These are phyloP conservation scores for Komagataella mondaviorum DNA, from an alignment of 805 yeast genomes.

Conservation along the genomic window DNA sequence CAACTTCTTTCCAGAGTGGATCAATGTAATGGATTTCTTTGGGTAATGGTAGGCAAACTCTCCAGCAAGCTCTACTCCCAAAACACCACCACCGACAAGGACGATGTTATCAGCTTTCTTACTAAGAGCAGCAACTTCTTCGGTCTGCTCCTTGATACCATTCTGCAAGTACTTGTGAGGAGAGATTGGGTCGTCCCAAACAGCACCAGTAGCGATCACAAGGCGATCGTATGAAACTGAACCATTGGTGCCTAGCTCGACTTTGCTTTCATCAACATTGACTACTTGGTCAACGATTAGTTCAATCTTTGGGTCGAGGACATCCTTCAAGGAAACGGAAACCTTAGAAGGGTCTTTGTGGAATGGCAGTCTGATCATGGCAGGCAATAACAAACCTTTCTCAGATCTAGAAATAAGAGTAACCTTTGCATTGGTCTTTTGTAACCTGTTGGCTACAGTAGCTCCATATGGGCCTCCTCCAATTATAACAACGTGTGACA, in stretches of 20 bases:
- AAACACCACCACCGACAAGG: constrained; percentile 20
- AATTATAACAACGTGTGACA: constrained; percentile 2
- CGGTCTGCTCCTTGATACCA: constrained; percentile 5
- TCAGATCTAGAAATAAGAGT: constrained; percentile 7
- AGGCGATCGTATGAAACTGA: constrained; percentile 10
- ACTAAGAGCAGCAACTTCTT: constrained; percentile 6
- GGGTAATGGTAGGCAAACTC: constrained; percentile 13
- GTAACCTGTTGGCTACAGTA: constrained; percentile 3
- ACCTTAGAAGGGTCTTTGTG: constrained; percentile 2
- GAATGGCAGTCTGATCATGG: constrained; percentile 6
- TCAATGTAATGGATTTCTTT: constrained; percentile 10
- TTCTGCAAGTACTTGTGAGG: neutral
- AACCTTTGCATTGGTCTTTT: constrained; percentile 1
- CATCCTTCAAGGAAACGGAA: constrained; percentile 7
- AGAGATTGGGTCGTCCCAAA: constrained; percentile 14
- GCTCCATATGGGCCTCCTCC: constrained; percentile 7
- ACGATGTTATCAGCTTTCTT: constrained; percentile 12
- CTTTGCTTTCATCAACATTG: constrained; percentile 7
- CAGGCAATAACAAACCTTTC: constrained; percentile 5
- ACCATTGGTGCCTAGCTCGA: constrained; percentile 6
- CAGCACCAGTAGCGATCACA: constrained; percentile 18
- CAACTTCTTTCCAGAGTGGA: constrained; percentile 10
- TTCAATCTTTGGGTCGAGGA: constrained; percentile 9
- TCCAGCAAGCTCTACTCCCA: constrained; percentile 18
- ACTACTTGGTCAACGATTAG: constrained; percentile 10